phyloP scores from a whole-genome alignment of 106 monocot genomes.

The Phalaenopsis equestris region DNA sequence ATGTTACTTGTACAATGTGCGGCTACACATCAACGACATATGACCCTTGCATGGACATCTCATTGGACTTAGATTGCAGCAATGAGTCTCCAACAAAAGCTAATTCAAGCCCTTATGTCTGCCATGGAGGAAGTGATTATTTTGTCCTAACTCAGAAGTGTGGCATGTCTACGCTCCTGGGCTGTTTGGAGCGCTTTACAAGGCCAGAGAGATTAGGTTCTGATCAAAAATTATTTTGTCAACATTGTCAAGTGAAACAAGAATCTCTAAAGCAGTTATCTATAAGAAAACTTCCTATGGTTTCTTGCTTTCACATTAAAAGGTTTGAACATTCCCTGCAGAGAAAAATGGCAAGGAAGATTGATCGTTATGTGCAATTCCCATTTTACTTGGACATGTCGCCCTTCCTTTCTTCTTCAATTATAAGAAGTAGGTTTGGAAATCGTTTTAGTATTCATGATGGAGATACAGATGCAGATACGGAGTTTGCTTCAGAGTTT shows the following conservation, averaged over 20 bases:
- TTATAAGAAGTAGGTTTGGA: conserved; percentile 68
- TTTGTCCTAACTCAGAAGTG: conserved; percentile 8
- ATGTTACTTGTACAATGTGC: conserved; percentile 83
- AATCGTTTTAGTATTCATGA: conserved; percentile 46
- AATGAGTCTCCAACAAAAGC: conserved; percentile 14
- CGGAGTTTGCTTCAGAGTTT: conserved; percentile 53
- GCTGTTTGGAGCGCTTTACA: conserved; percentile 81
- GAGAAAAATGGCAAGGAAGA: conserved; percentile 69
- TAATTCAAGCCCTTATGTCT: conserved; percentile 17
- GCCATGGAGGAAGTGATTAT: conserved; percentile 28
- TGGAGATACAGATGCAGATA: conserved; percentile 36
- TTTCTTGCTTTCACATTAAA: conserved; percentile 87
- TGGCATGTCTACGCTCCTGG: conserved; percentile 50
- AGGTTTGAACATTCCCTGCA: conserved; percentile 77
- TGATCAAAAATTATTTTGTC: conserved; percentile 87
- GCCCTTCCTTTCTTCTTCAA: conserved; percentile 74
- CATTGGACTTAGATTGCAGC: conserved; percentile 60
- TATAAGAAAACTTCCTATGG: conserved; percentile 76
- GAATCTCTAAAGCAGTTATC: conserved; percentile 97
- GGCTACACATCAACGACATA: conserved; percentile 94
- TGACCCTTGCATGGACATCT: conserved; percentile 90
- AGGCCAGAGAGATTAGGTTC: conserved; percentile 73
- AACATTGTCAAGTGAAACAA: conserved; percentile 75
- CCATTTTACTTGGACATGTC: conserved; percentile 80
- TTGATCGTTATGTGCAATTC: conserved; percentile 81